Evolutionary conservation across 495 filamentous ascomycete genomes (phyloP).

Genomic region (Lepidopterella palustris): DNA sequence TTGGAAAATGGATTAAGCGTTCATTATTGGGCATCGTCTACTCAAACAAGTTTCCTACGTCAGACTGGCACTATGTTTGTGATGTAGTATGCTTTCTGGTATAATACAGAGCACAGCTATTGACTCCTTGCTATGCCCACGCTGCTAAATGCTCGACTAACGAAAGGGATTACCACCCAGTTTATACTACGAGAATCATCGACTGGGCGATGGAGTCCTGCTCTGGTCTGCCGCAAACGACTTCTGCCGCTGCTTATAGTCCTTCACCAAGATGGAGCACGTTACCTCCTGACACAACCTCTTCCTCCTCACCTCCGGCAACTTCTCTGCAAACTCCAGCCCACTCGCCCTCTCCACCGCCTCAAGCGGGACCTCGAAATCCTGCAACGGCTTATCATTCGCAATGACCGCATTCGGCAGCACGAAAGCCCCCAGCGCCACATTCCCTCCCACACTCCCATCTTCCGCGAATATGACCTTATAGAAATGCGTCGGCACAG

Average conservation of each 20-base stretch:
- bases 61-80: too few relatives aligned
- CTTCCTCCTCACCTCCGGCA: slow-evolving; percentile 66
- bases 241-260: slow-evolving; percentile 61
- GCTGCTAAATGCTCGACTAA: not conserved
- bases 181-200: not conserved
- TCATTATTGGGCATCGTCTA: not conserved
- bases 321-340: slow-evolving; percentile 76
- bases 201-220: not conserved
- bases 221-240: slow-evolving; percentile 33
- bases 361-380: slow-evolving; percentile 93
- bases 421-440: slow-evolving; percentile 90
- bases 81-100: too few relatives aligned
- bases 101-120: not conserved
- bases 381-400: slow-evolving; percentile 73
- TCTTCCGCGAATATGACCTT: slow-evolving; percentile 97
- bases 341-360: slow-evolving; percentile 86
- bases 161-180: not conserved
- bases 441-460: slow-evolving; percentile 61
- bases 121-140: not conserved
- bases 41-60: too few relatives aligned
- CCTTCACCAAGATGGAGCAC: slow-evolving; percentile 72
- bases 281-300: slow-evolving; percentile 77
- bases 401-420: slow-evolving; percentile 87
- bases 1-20: slow-evolving; percentile 3
- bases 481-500: slow-evolving; percentile 97